These are phyloP conservation scores for Paramecium pentaurelia DNA, from an alignment of 73 alveolate genomes.

Conservation along the genomic window DNA sequence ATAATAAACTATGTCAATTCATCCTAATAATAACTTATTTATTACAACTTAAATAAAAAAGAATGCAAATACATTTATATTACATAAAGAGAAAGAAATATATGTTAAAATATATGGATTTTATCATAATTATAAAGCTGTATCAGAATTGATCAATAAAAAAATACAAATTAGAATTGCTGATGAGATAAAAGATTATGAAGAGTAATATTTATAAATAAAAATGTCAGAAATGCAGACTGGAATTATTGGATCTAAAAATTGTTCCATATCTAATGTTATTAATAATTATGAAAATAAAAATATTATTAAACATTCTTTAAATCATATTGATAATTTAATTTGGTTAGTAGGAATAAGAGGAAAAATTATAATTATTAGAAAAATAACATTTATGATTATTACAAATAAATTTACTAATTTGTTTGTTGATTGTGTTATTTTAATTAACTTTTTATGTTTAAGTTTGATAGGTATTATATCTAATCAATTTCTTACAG, in stretches of 20 bases:
- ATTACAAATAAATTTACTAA: background rate
- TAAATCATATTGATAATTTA: background rate
- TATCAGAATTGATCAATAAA: background rate
- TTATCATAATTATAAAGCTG: background rate
- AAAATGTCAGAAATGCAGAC: background rate
- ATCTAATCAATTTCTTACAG: background rate
- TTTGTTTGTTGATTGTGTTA: background rate
- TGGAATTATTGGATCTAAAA: background rate
- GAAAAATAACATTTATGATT: background rate
- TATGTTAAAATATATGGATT: background rate
- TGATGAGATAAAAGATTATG: background rate
- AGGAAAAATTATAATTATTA: background rate
- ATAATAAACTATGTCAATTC: background rate
- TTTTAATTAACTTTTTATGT: background rate
- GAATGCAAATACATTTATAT: background rate
- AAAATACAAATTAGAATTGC: background rate
- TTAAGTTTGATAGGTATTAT: background rate
- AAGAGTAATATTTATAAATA: background rate
- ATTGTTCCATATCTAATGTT: background rate
- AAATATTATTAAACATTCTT: background rate
- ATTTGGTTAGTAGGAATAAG: slow-evolving; percentile 11
- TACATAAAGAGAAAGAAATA: background rate
- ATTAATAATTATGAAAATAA: background rate
- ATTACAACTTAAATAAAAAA: background rate
- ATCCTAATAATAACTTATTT: background rate